A percentile compares a stretch with the other conserved stretches of the same genome.
Evolutionary conservation across 2,329 filamentous ascomycete species (phyloP).

Genomic region (Exophiala phaeomuriformis): DNA sequence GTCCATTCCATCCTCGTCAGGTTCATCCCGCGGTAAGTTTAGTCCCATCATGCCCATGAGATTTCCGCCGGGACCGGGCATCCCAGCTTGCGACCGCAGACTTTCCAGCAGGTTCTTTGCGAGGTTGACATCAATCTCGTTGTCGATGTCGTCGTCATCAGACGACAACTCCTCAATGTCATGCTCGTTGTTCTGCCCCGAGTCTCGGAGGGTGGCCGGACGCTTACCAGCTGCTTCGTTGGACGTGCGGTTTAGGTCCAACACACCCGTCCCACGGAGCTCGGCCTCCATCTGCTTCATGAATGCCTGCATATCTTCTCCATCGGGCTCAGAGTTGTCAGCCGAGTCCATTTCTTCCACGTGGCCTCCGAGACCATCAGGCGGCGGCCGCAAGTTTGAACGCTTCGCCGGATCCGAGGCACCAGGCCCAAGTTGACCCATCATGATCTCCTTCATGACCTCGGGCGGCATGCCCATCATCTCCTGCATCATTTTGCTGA

Average conservation of each 20-base stretch:
- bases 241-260: constrained; percentile 34
- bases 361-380: neutral
- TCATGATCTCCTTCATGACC: constrained; percentile 28
- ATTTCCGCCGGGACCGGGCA: constrained; percentile 79
- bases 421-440: constrained; percentile 22
- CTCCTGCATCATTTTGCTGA: constrained; percentile 79
- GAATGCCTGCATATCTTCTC: constrained; percentile 44
- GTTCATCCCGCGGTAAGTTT: constrained; percentile 13
- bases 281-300: constrained; percentile 43
- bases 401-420: constrained; percentile 17
- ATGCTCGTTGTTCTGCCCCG: constrained; percentile 21
- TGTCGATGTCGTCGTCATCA: constrained; percentile 42
- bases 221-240: constrained; percentile 28
- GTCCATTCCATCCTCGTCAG: constrained; percentile 7
- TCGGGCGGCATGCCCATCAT: constrained; percentile 67
- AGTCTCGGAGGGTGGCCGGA: constrained; percentile 3
- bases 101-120: constrained; percentile 87
- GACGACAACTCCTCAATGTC: constrained; percentile 21
- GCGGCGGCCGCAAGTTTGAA: constrained; percentile 7
- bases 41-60: constrained; percentile 70
- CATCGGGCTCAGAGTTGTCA: constrained; percentile 35
- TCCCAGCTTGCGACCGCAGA: constrained; percentile 82
- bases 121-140: constrained; percentile 77
- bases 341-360: constrained; percentile 30
- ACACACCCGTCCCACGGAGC: constrained; percentile 40